These are phyloP conservation scores for Suhomyces prunicola DNA, from an alignment of 805 yeast genomes.

Conservation along the genomic window DNA sequence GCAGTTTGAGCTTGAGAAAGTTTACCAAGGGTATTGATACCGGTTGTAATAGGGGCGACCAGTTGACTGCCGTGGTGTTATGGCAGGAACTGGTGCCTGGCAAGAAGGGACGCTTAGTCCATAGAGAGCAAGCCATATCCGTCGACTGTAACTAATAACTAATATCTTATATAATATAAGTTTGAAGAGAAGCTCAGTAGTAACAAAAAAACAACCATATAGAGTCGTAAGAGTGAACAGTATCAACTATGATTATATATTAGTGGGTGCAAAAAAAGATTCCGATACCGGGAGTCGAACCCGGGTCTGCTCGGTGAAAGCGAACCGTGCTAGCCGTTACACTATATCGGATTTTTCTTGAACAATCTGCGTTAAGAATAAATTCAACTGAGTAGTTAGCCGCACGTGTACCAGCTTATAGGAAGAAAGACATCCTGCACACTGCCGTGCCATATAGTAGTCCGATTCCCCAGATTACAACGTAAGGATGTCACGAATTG, in stretches of 20 bases:
- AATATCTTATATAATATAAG: neutral
- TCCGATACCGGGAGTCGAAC: constrained; percentile 87
- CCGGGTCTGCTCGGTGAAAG: constrained; percentile 83
- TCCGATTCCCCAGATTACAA: neutral
- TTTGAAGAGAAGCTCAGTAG: no score
- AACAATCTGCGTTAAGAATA: neutral
- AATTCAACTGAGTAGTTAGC: accelerated
- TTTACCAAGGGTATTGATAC: constrained; percentile 80
- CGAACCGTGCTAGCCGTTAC: constrained; percentile 81
- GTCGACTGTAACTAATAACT: constrained; percentile 8
- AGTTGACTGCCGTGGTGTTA: constrained; percentile 60
- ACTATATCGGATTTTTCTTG: constrained; percentile 57
- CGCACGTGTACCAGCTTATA: neutral
- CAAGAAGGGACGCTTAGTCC: constrained; percentile 12
- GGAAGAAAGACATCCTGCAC: neutral
- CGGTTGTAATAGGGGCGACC: constrained; percentile 75
- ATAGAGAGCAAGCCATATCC: constrained; percentile 19
- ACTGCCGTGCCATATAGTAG: neutral
- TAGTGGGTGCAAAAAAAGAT: constrained; percentile 11
- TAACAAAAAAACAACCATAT: no score
- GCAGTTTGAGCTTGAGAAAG: constrained; percentile 63
- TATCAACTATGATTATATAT: neutral
- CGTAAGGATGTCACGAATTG: constrained; percentile 23
- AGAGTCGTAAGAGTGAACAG: no score
- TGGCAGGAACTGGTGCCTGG: constrained; percentile 18